Evolutionary conservation across 148 eudicot species (phyloP).

Genomic region (Amaranthus palmeri): DNA sequence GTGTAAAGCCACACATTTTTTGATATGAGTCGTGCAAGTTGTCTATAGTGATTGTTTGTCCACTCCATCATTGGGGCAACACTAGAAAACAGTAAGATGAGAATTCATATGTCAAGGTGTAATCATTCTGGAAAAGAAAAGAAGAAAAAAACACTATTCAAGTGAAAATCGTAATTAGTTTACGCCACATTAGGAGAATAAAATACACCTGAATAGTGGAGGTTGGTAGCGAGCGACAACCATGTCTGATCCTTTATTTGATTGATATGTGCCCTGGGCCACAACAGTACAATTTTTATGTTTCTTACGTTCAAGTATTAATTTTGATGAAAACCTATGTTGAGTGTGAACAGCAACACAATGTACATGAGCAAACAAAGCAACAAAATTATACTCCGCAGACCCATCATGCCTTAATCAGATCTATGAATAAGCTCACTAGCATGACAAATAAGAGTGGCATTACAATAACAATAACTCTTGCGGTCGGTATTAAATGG

Average conservation of each 20-base stretch:
- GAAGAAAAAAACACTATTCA: not conserved
- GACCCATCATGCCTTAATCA: constrained; percentile 59
- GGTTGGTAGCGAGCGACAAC: constrained; percentile 62
- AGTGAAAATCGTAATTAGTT: not conserved
- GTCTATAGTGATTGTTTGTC: constrained; percentile 87
- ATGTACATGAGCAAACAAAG: constrained; percentile 60
- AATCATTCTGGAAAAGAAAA: not conserved
- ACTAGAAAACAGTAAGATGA: constrained; percentile 32
- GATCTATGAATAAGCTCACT: constrained; percentile 49
- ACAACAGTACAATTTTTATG: constrained; percentile 34
- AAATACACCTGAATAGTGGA: constrained; percentile 76
- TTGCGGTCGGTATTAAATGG: not conserved
- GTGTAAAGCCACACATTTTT: constrained; percentile 96
- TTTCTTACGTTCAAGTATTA: constrained; percentile 18
- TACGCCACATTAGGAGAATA: constrained; percentile 5
- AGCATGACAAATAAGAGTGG: constrained; percentile 24
- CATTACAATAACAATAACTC: constrained; percentile 4
- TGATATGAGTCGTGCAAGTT: constrained; percentile 73
- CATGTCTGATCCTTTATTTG: constrained; percentile 40
- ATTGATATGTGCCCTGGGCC: constrained; percentile 27
- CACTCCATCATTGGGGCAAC: constrained; percentile 99
- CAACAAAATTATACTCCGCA: constrained; percentile 60
- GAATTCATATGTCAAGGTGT: not conserved
- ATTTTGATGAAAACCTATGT: constrained; percentile 35
- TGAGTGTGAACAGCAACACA: constrained; percentile 41